These are phyloP conservation scores for Spergularia bocconei DNA, from an alignment of 148 eudicot species.

Conservation along the genomic window DNA sequence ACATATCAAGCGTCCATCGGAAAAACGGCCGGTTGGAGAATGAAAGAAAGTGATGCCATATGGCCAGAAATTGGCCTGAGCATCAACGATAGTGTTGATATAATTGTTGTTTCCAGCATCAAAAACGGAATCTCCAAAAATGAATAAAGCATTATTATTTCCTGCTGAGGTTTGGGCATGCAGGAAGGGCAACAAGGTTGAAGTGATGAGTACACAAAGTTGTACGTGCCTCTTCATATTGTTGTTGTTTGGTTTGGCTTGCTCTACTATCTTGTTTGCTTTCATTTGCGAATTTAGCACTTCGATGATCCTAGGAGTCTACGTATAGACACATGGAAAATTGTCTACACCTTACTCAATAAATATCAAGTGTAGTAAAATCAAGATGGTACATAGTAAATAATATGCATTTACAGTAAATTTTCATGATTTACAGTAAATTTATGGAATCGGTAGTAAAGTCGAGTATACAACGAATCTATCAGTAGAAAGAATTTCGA, in stretches of 20 bases:
- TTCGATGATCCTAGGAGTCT: too few relatives aligned
- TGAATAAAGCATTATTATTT: conserved; percentile 28
- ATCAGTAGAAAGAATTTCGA: too few relatives aligned
- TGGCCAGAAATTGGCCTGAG: conserved; percentile 55
- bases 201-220: background rate
- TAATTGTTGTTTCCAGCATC: conserved; percentile 67
- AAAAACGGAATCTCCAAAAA: conserved; percentile 62
- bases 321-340: too few relatives aligned
- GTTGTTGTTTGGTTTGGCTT: background rate
- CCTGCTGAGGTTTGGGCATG: background rate
- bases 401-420: too few relatives aligned
- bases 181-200: background rate
- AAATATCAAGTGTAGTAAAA: too few relatives aligned
- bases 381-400: too few relatives aligned
- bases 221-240: conserved; percentile 13
- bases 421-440: too few relatives aligned
- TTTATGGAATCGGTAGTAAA: too few relatives aligned
- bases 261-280: too few relatives aligned
- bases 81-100: conserved; percentile 45
- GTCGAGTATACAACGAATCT: too few relatives aligned
- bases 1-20: conserved; percentile 54
- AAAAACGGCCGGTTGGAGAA: conserved; percentile 52
- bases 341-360: too few relatives aligned
- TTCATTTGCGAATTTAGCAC: too few relatives aligned
- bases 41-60: conserved; percentile 55